These are phyloP conservation scores for Colletotrichum sp. DNA, from an alignment of 2,329 filamentous ascomycete species.

Conservation along the genomic window DNA sequence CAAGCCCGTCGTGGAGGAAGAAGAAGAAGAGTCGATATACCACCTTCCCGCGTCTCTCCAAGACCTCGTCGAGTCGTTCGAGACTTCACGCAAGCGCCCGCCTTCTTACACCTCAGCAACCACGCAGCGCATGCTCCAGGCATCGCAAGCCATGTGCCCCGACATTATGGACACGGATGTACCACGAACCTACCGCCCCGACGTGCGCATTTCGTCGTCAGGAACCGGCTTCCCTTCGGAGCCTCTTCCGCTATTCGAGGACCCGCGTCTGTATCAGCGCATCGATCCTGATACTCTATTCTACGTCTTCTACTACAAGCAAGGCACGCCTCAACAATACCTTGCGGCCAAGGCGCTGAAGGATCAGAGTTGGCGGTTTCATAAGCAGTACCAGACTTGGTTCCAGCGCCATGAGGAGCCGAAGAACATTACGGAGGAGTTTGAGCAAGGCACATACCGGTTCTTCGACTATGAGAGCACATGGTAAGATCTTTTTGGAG, in stretches of 20 bases:
- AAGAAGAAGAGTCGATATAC: conserved; percentile 82
- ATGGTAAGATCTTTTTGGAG: conserved; percentile 68
- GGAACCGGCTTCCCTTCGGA: conserved; percentile 90
- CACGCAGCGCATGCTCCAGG: conserved; percentile 75
- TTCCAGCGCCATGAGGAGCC: conserved; percentile 98
- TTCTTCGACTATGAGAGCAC: conserved; percentile 99
- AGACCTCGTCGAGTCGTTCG: conserved; percentile 90
- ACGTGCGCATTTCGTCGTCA: conserved; percentile 76
- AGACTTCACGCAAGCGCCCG: conserved; percentile 77
- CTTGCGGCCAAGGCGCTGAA: conserved; percentile 96
- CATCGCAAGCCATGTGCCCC: conserved; percentile 76
- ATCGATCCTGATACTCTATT: conserved; percentile 97
- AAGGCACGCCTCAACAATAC: conserved; percentile 94
- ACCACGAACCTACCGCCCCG: conserved; percentile 83
- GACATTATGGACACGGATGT: conserved; percentile 81
- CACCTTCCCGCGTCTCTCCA: conserved; percentile 88
- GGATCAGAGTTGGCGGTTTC: conserved; percentile 97
- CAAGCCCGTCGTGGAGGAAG: conserved; percentile 52
- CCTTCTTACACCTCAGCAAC: conserved; percentile 66
- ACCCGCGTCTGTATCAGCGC: conserved; percentile 83
- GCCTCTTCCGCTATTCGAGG: conserved; percentile 88
- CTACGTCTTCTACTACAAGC: conserved; percentile 99
- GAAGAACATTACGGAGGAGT: conserved; percentile 98
- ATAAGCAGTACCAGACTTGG: conserved; percentile 99
- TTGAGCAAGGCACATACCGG: conserved; percentile 96